phyloP scores from a whole-genome alignment of 2,329 filamentous ascomycete genomes.

The Colletotrichum abscissum region DNA sequence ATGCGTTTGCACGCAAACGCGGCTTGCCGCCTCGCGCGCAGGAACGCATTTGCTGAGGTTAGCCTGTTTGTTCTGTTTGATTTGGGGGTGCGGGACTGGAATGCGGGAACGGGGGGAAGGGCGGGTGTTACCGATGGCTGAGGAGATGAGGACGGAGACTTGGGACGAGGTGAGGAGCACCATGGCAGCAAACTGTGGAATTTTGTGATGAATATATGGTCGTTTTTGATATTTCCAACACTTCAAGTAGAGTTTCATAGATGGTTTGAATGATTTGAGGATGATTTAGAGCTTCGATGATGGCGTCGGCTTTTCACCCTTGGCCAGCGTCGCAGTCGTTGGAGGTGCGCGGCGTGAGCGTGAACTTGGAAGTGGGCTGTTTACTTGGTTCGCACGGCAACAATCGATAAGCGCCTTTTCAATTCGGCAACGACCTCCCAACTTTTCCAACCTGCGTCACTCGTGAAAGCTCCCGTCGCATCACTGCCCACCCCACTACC shows the following conservation, averaged over 20 bases:
- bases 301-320: neutral
- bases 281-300: neutral
- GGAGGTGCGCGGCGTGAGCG: slow-evolving; percentile 10
- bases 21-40: slow-evolving; percentile 11
- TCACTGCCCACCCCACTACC: neutral
- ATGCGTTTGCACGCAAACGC: slow-evolving; percentile 17
- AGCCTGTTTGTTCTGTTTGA: slow-evolving; percentile 3
- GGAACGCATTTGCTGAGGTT: slow-evolving; percentile 5
- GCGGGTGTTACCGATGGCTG: slow-evolving; percentile 66
- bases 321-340: slow-evolving; percentile 10
- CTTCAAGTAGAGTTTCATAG: neutral
- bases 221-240: neutral
- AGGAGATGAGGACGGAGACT: slow-evolving; percentile 75
- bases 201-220: neutral
- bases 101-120: slow-evolving; percentile 24
- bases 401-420: slow-evolving; percentile 52
- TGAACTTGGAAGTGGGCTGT: slow-evolving; percentile 32
- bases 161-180: slow-evolving; percentile 76
- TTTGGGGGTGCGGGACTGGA: slow-evolving; percentile 19
- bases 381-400: slow-evolving; percentile 54
- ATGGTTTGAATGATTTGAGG: neutral
- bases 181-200: slow-evolving; percentile 8
- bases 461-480: neutral
- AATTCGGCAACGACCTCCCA: neutral
- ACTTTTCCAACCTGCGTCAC: slow-evolving; percentile 27